These are phyloP conservation scores for Hypoxylon fragiforme DNA, from an alignment of 495 filamentous ascomycete species.

Conservation along the genomic window DNA sequence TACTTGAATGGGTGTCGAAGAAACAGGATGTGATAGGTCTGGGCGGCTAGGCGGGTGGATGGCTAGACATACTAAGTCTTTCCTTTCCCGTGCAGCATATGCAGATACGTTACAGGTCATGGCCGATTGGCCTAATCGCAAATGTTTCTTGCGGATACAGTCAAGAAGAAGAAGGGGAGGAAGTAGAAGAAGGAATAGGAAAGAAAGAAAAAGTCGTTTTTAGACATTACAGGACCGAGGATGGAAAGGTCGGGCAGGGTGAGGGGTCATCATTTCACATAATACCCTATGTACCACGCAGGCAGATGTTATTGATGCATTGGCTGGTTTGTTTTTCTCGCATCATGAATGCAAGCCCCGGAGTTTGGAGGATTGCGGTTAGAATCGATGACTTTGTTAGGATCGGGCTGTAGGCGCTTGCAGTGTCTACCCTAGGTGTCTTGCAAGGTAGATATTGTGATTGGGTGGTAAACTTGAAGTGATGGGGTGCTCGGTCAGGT, in stretches of 20 bases:
- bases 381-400: conserved; percentile 10
- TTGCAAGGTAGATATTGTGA: too few species aligned
- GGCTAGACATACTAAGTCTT: too few species aligned
- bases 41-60: too few species aligned
- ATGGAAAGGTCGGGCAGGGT: conserved; percentile 16
- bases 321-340: conserved; percentile 9
- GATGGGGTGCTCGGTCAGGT: too few species aligned
- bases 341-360: conserved; percentile 24
- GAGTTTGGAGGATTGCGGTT: conserved; percentile 25
- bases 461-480: too few species aligned
- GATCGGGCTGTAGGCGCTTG: conserved; percentile 22
- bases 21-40: too few species aligned
- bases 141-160: too few species aligned
- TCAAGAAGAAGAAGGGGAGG: too few species aligned
- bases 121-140: too few species aligned
- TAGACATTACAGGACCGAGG: conserved; percentile 30
- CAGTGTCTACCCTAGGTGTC: not conserved
- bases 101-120: too few species aligned
- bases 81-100: not conserved
- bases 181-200: conserved; percentile 17
- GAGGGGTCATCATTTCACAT: conserved; percentile 25
- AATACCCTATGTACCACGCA: conserved; percentile 34
- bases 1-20: conserved; percentile 13
- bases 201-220: conserved; percentile 17
- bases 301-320: conserved; percentile 4